A percentile compares a stretch with the other conserved stretches of the same genome.
Conservation (phyloP, 176 grass and related monocot genomes). For the Bolboschoenus planiculmis region DNA sequence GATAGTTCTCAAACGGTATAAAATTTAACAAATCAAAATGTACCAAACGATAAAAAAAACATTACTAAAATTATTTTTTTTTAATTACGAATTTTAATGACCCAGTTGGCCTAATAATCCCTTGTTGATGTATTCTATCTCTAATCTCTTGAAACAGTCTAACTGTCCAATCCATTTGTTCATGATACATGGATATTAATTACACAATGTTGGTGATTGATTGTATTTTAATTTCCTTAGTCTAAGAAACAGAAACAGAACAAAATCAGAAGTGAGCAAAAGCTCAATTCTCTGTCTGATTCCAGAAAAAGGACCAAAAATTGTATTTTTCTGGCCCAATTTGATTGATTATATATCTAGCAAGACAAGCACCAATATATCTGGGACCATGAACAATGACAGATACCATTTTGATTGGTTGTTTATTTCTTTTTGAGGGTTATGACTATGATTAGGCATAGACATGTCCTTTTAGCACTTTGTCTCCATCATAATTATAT, state of each 20-base stretch:
- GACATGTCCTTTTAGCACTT: neutral
- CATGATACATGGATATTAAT: neutral
- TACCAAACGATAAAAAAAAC: neutral
- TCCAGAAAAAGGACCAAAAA: neutral
- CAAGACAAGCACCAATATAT: constrained; percentile 9
- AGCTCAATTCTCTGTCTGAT: neutral
- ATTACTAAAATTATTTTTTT: too few species aligned
- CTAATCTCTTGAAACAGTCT: neutral
- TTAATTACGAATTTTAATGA: too few species aligned
- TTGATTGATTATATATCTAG: constrained; percentile 7
- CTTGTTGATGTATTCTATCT: neutral
- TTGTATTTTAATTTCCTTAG: neutral
- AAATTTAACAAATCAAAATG: neutral
- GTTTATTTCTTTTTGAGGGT: neutral
- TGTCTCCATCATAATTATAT: neutral
- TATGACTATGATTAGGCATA: neutral
- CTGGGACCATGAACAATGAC: neutral
- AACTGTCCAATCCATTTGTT: neutral
- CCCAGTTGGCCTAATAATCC: too few species aligned
- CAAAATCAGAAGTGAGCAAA: neutral
- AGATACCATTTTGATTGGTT: constrained; percentile 1
- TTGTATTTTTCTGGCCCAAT: neutral
- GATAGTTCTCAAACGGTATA: neutral
- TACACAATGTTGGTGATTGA: neutral
- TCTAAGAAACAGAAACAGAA: neutral